These are phyloP conservation scores for Colletotrichum lupini DNA, from an alignment of 2,329 filamentous ascomycete genomes.

Conservation along the genomic window DNA sequence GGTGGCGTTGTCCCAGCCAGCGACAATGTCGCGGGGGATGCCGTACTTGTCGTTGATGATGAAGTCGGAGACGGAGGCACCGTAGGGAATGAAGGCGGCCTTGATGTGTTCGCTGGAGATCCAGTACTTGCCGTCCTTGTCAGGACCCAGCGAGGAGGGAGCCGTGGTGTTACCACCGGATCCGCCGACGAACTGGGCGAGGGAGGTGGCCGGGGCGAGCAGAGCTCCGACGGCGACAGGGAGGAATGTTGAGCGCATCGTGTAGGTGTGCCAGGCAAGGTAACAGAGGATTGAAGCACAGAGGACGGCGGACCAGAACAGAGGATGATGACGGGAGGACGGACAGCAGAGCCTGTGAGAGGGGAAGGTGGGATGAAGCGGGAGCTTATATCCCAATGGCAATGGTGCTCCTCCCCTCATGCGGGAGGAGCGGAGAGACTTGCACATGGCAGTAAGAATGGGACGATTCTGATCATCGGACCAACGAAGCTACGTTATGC, in stretches of 20 bases:
- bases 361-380: conserved; percentile 27
- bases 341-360: conserved; percentile 10
- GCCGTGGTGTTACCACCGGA: conserved; percentile 37
- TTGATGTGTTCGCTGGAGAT: conserved; percentile 74
- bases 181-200: conserved; percentile 40
- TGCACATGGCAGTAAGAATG: conserved; percentile 23
- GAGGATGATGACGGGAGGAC: conserved; percentile 21
- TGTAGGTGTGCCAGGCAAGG: conserved; percentile 18
- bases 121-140: conserved; percentile 76
- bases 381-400: conserved; percentile 31
- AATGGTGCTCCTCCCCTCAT: neutral
- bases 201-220: conserved; percentile 44
- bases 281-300: conserved; percentile 27
- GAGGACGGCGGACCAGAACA: conserved; percentile 17
- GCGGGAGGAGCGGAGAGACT: conserved; percentile 17
- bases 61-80: conserved; percentile 78
- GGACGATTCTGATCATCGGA: conserved; percentile 28
- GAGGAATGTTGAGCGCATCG: conserved; percentile 30
- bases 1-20: conserved; percentile 80
- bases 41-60: conserved; percentile 77
- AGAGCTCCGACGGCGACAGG: conserved; percentile 29
- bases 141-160: conserved; percentile 50
- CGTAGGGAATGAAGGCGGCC: conserved; percentile 79
- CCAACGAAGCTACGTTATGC: conserved; percentile 6
- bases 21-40: conserved; percentile 75